Base-by-base conservation (phyloP, 108 stramenopile species). In the Conticribra weissflogii region DNA sequence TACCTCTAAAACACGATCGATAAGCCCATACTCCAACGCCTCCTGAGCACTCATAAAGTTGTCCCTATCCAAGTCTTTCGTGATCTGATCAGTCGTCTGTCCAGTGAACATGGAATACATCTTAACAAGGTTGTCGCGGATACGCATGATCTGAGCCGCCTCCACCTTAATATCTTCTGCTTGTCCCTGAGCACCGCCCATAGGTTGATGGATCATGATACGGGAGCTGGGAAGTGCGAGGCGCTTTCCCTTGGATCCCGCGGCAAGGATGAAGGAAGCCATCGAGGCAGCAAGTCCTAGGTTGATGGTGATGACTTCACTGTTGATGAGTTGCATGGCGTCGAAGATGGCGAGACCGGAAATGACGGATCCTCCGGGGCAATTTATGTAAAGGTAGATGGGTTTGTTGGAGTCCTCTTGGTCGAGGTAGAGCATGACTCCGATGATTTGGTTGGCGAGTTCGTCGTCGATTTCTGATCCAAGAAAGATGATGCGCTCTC, bases 321-420 rank as follows among this genome's bases (percentile, higher is more conserved):
- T 83, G 75, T 92, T 86, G 78, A 99, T 97, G 84, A 97, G 97
- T 74, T 98, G 96, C 94, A 99, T 98, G 66, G 92, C 90, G 76
- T 99, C 98, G 78, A 85, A 98, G 69, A 99, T 97, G 50, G 98
- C 98, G 60, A 99, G 79, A 34, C 98, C 98, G 41, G 97, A 83
- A 74, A 97, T 96, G 71, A 99, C 98, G 23, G 91, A 93, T 33
- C 98, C 98, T 24, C 98, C 98, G 50, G 98, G 98, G 73, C 86
- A 96, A 87, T 99, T 99, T 72, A 99, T 96, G 88, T 99, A 99
- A 32, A 99, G 83, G 81, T 98, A 98, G 82, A 99, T 99, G 56
- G 97, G 97, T 86, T 98, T 97, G 49, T 87, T 82, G 59, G 82
- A 78, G 79, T 97, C 96, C 82, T 99, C 98, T 47, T 84, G 85